Evolutionary conservation across 768 basidiomycete genomes (phyloP), one percentile per base, ranked within the genome.

Genomic region (Coprinopsis sp.): DNA sequence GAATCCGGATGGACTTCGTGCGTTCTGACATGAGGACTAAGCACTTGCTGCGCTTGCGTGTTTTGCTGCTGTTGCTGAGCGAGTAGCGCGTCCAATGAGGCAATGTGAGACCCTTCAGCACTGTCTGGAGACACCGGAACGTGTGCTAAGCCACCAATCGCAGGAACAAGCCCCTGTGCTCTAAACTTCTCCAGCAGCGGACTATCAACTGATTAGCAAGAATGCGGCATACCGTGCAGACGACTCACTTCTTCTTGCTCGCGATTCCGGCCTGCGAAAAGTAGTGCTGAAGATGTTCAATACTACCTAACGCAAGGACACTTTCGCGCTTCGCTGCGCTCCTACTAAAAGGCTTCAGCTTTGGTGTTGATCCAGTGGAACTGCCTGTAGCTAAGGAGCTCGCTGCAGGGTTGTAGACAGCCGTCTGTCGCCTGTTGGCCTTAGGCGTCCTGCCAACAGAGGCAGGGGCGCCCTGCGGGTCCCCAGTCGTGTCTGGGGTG

Each of bases 281-380:
- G 61, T 93, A 94, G 58, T 93, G 85, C 65, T 97, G 94, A 33
- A 97, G 77, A 62, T 96, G 90, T 61, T 95, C 88, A 55, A 97
- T 97, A 61, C 90, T 92, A n/a, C 93, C 93, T 14, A 97, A 68
- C 0, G 91, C 82, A 82, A 94, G 87, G 16, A 97, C 93, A 56
- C 88, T 91, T 64, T 91, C 89, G 33, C 94, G 80, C 67, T 93
- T 95, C 3, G 91, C 90, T 0, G 94, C 94, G 50, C 87, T 91
- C 52, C 87, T 73, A 55, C 87, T 88, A 74, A 93, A 94, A 2
- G 90, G 87, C 54, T 91, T 92, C 64, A 79, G 79, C 60, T 88
- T 91, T 62, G 83, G 85, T 11, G 72, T 59, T 6, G 82, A 44
- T 10, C 34, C 16, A 23, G 60, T 54, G 51, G 53, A 47, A 45